Base-by-base conservation (phyloP, 805 yeast species). In the Spathaspora arborariae region DNA sequence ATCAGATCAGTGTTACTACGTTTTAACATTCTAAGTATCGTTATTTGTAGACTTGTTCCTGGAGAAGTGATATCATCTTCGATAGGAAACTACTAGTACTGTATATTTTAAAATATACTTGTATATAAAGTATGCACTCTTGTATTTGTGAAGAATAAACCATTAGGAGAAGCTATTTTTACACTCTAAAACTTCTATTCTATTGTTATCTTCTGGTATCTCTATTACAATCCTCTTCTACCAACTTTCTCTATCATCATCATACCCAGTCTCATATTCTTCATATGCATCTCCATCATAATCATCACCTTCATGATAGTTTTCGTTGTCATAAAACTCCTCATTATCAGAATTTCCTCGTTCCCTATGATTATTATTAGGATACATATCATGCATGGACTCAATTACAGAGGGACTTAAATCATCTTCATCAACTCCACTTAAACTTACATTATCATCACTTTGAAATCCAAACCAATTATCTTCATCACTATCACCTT, bases 321-420 rank as follows among this genome's bases (percentile, higher is more conserved):
- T 11, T 36, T 36, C 39, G 11, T 39, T n/a, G 41, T 26, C 22
- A 26, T 26, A 15, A 19, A 9, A 16, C 10, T 18, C 45, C 8
- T 34, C 44, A 24, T 11, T 8, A 16, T 11, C 27, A 35, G n/a
- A 15, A 6, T 42, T n/a, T 11, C 20, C 44, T 16, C 9, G 39
- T 16, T 42, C 35, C 20, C 20, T 22, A n/a, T 21, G 9, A 11
- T 40, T 19, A 19, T 44, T 22, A 33, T 20, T 26, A 19, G 3
- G 39, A 15, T 63, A 60, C 21, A n/a, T n/a, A n/a, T 52, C 57
- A 20, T 64, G 58, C 20, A 64, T 46, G 1, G 68, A 67, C 21
- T 59, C 24, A 37, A 37, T 37, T 4, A 37, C 39, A 11, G 39
- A 37, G 6, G 24, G 15, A 36, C 13, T 20, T 37, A 22, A 20